These are phyloP conservation scores for Parachaetomium inaequale DNA, from an alignment of 495 filamentous ascomycete genomes.

Conservation along the genomic window DNA sequence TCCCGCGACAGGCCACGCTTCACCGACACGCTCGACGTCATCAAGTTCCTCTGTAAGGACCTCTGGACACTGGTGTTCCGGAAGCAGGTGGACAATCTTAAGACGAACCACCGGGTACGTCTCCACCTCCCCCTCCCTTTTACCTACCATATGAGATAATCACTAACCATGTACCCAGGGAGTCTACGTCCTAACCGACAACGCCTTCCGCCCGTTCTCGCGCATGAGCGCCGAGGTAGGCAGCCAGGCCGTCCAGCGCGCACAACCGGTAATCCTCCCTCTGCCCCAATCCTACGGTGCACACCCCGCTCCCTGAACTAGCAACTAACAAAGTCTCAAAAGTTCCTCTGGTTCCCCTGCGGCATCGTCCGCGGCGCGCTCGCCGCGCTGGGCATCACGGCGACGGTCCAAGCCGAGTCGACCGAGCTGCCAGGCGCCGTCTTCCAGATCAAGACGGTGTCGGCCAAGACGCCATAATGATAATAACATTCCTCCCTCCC, in stretches of 20 bases:
- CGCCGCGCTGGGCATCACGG: slow-evolving; percentile 83
- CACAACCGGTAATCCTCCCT: slow-evolving; percentile 67
- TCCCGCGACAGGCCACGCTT: slow-evolving; percentile 83
- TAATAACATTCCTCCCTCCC: no score
- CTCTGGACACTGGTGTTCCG: slow-evolving; percentile 90
- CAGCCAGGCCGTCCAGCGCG: slow-evolving; percentile 64
- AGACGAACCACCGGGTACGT: slow-evolving; percentile 88
- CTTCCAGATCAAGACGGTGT: slow-evolving; percentile 91
- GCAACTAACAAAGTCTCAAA: slow-evolving; percentile 10
- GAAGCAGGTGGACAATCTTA: slow-evolving; percentile 97
- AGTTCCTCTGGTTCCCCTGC: slow-evolving; percentile 91
- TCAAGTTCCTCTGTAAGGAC: slow-evolving; percentile 98
- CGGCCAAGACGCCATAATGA: slow-evolving; percentile 46
- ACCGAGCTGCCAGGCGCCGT: slow-evolving; percentile 81
- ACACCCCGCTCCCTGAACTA: background rate
- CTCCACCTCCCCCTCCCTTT: background rate
- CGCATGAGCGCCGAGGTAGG: slow-evolving; percentile 78
- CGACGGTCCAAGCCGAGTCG: slow-evolving; percentile 84
- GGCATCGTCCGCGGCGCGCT: slow-evolving; percentile 86
- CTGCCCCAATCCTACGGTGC: slow-evolving; percentile 1
- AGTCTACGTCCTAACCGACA: slow-evolving; percentile 94
- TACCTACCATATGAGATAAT: background rate
- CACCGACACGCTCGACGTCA: slow-evolving; percentile 80
- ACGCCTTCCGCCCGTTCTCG: slow-evolving; percentile 80
- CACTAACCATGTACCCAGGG: slow-evolving; percentile 49